Percentiles rank a stretch among this genome's conserved stretches.
Conservation (phyloP, 768 basidiomycete species). For the Naganishia vishniacii region DNA sequence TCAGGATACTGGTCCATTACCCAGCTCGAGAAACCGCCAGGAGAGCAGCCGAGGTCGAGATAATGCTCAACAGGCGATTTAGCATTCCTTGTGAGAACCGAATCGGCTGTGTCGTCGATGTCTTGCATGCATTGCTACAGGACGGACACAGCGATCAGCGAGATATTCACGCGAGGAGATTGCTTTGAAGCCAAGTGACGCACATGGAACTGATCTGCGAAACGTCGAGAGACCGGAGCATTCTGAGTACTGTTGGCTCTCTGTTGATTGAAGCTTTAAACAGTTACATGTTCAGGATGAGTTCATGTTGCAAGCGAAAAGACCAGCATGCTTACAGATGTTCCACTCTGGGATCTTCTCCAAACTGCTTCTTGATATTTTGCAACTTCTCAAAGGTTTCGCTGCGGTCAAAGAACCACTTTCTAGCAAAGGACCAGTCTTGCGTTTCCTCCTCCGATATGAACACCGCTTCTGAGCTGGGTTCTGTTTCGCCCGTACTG, state of each 20-base stretch:
- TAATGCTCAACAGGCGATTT: constrained; percentile 8
- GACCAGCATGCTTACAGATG: not conserved
- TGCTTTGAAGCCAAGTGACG: not conserved
- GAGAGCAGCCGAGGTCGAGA: constrained; percentile 25
- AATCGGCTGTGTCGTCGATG: constrained; percentile 21
- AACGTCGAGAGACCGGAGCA: constrained; percentile 13
- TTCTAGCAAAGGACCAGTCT: constrained; percentile 17
- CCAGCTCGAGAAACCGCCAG: constrained; percentile 25
- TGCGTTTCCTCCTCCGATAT: constrained; percentile 16
- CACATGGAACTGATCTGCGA: constrained; percentile 26
- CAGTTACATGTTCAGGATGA: not conserved
- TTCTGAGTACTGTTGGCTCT: constrained; percentile 21
- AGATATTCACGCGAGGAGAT: not conserved
- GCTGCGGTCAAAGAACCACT: constrained; percentile 21
- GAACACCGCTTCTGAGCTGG: not conserved
- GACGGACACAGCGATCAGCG: not conserved
- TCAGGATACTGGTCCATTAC: constrained; percentile 19
- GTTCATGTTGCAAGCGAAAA: not conserved
- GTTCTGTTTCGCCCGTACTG: not conserved
- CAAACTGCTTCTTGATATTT: constrained; percentile 24
- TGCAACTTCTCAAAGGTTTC: constrained; percentile 17
- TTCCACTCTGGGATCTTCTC: constrained; percentile 24
- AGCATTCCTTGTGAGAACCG: constrained; percentile 1
- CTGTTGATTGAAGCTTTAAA: constrained; percentile 22
- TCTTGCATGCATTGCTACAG: constrained; percentile 25